Evolutionary conservation across 2,329 filamentous ascomycete species (phyloP), one percentile per base, ranked within the genome.

Genomic region (Mycosphaerella arachidis): DNA sequence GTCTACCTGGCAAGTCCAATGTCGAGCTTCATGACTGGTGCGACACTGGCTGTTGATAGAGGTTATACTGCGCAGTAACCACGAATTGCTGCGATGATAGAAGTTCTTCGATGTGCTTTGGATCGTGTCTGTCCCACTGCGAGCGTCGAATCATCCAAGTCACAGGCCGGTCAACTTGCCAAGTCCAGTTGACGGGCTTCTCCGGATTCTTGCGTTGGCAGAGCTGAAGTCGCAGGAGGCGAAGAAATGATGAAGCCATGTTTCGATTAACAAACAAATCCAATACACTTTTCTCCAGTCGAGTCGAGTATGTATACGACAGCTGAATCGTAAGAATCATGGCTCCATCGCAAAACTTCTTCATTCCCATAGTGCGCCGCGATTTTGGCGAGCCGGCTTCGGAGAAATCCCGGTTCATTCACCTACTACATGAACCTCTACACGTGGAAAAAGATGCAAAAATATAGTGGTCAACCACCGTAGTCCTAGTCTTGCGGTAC

Each of bases 1-100:
- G 78, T 77, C 57, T 66, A 68, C 53, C 37, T 67, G 30, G 59
- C 60, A 5, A 60, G 62, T 51, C 55, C 55, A 12, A 70, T 73
- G 70, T 53, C 67, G 56, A 30, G 76, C 68, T 66, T 65, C 48
- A 66, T 66, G 62, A 58, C 58, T 8, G 66, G 66, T 3, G 50
- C 52, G 30, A 56, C 46, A 6, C 12, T 67, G 48, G 57, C 57
- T 24, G 61, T 67, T 6, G 66, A 67, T 57, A 64, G 66, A 43
- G 65, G 61, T 2, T 66, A 59, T 56, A 66, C 64, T 10, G 62
- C 55, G 24, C 53, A 59, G 20, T 57, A 43, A 53, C 40, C n/a
- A 45, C 9, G 35, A 59, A 45, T 18, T 31, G 33, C n/a, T 30
- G 55, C 18, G 48, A 52, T 18, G 55, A 52, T 7, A 57, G 30